phyloP scores from a whole-genome alignment of 768 basidiomycete species.

The Trametes cubensis region DNA sequence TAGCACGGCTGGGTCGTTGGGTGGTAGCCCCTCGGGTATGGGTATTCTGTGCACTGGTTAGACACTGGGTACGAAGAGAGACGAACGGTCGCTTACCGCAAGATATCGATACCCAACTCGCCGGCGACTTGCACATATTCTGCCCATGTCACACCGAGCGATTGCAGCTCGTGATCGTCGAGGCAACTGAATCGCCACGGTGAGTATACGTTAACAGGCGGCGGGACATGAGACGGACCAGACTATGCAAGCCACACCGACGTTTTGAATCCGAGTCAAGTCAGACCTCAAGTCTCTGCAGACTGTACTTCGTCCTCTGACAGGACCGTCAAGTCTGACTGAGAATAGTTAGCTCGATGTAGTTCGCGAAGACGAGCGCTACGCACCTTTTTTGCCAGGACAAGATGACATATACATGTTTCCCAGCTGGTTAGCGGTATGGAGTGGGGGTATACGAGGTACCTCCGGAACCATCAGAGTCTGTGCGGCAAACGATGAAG shows the following conservation, averaged over 20 bases:
- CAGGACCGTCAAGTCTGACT: slow-evolving; percentile 76
- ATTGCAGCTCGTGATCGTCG: slow-evolving; percentile 80
- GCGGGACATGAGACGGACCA: slow-evolving; percentile 54
- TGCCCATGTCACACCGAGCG: slow-evolving; percentile 85
- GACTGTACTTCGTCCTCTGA: slow-evolving; percentile 78
- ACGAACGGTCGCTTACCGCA: slow-evolving; percentile 54
- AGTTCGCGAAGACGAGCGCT: neutral
- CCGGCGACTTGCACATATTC: slow-evolving; percentile 70
- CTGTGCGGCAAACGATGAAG: neutral
- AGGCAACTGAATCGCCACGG: slow-evolving; percentile 61
- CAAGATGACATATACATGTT: slow-evolving; percentile 90
- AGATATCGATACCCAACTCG: slow-evolving; percentile 71
- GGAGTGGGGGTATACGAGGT: slow-evolving; percentile 4
- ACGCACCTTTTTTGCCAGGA: slow-evolving; percentile 88
- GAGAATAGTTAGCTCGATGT: neutral
- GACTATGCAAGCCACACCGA: slow-evolving; percentile 79
- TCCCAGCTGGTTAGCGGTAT: slow-evolving; percentile 51
- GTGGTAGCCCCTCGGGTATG: slow-evolving; percentile 87
- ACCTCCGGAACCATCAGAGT: slow-evolving; percentile 4
- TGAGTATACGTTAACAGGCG: neutral
- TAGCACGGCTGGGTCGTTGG: slow-evolving; percentile 56
- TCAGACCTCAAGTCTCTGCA: slow-evolving; percentile 83
- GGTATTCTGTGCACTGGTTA: slow-evolving; percentile 61
- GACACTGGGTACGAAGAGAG: neutral
- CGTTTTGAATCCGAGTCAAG: slow-evolving; percentile 68